Conservation (phyloP, 2,329 filamentous ascomycete species). For the Bretziella fagacearum region DNA sequence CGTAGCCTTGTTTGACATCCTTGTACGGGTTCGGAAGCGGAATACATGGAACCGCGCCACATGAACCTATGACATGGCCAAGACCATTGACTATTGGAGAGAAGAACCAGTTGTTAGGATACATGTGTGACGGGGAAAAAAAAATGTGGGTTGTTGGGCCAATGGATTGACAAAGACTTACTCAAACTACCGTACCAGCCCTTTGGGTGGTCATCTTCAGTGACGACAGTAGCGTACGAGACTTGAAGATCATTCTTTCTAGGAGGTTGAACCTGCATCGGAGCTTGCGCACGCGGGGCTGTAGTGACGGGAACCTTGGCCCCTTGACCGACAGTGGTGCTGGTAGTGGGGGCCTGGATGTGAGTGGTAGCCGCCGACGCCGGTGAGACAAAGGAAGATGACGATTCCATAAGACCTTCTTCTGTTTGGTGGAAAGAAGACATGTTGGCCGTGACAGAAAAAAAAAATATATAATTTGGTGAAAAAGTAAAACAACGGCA, state of each 20-base stretch:
- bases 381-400: too few species aligned
- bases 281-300: slow-evolving; percentile 23
- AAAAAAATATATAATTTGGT: background rate
- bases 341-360: too few species aligned
- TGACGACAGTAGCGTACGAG: slow-evolving; percentile 51
- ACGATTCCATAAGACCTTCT: too few species aligned
- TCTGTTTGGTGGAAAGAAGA: too few species aligned
- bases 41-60: slow-evolving; percentile 83
- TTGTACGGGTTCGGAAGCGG: slow-evolving; percentile 90
- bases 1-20: slow-evolving; percentile 78
- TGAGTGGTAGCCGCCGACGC: too few species aligned
- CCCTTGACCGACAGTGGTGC: too few species aligned
- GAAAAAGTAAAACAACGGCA: background rate
- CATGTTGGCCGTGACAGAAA: background rate
- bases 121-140: too few species aligned
- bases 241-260: slow-evolving; percentile 70
- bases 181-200: slow-evolving; percentile 86
- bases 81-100: slow-evolving; percentile 47
- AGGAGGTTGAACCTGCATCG: slow-evolving; percentile 63
- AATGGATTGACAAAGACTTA: slow-evolving; percentile 28
- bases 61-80: slow-evolving; percentile 55
- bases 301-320: background rate
- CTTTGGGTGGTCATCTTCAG: slow-evolving; percentile 50
- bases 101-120: background rate
- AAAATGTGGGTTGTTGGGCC: background rate